Evolutionary conservation across 306 rosid genomes (phyloP).

Genomic region (Comarum palustre): DNA sequence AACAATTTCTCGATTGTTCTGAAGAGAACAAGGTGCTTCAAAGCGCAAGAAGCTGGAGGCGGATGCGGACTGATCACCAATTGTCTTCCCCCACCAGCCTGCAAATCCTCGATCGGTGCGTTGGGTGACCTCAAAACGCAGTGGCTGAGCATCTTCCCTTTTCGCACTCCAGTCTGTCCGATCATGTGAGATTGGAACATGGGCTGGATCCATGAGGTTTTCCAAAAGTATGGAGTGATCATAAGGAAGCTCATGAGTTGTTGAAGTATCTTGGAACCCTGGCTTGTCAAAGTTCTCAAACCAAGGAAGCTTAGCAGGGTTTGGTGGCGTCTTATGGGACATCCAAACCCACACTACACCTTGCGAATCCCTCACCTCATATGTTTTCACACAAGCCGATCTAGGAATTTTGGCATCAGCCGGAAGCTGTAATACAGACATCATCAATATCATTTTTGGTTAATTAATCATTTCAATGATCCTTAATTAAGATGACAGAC

Average conservation of each 20-base stretch:
- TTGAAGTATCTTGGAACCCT: constrained; percentile 72
- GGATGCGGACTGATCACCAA: constrained; percentile 35
- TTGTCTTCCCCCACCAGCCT: constrained; percentile 81
- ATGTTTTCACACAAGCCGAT: constrained; percentile 76
- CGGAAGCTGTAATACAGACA: constrained; percentile 65
- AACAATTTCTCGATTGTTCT: constrained; percentile 61
- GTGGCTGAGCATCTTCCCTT: constrained; percentile 82
- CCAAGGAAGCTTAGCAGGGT: constrained; percentile 66
- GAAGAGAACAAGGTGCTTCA: constrained; percentile 88
- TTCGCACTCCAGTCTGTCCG: constrained; percentile 82
- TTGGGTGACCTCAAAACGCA: constrained; percentile 69
- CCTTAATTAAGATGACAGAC: constrained; percentile 8
- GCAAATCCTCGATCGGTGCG: constrained; percentile 85
- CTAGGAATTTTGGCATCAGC: constrained; percentile 79
- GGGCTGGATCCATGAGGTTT: constrained; percentile 98
- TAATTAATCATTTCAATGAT: neutral
- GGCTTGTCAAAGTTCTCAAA: constrained; percentile 86
- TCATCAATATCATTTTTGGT: neutral
- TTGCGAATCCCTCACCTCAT: constrained; percentile 79
- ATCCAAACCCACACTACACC: constrained; percentile 98
- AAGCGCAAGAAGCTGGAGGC: constrained; percentile 58
- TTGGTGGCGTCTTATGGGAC: constrained; percentile 70
- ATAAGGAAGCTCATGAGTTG: constrained; percentile 90
- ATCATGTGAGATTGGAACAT: constrained; percentile 91
- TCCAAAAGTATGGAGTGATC: constrained; percentile 94